A percentile compares a stretch with the other conserved stretches of the same genome.
Conservation (phyloP, 371 early-diverging fungal genomes). For the Mortierella sp. region DNA sequence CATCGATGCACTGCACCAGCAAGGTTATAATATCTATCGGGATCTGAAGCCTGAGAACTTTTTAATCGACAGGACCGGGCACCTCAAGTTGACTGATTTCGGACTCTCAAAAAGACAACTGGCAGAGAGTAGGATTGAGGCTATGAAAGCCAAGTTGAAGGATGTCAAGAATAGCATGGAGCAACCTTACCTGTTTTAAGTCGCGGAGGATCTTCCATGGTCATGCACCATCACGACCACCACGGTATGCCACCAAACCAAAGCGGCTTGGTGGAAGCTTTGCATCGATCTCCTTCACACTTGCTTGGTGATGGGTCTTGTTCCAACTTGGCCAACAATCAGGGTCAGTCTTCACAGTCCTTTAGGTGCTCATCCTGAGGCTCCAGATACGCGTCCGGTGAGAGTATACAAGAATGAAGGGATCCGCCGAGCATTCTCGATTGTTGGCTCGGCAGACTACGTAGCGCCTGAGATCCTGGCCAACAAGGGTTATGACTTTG, state of each 20-base stretch:
- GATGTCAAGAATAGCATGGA: constrained; percentile 58
- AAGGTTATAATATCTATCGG: constrained; percentile 67
- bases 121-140: constrained; percentile 67
- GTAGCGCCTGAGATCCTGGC: constrained; percentile 79
- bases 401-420: constrained; percentile 59
- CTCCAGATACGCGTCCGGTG: constrained; percentile 16
- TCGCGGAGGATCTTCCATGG: constrained; percentile 66
- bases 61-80: constrained; percentile 71
- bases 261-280: constrained; percentile 26
- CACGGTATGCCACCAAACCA: constrained; percentile 35
- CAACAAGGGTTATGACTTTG: constrained; percentile 75
- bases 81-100: constrained; percentile 89
- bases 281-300: constrained; percentile 39
- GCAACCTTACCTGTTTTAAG: constrained; percentile 61
- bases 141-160: constrained; percentile 62
- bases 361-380: too few species aligned
- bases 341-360: too few species aligned
- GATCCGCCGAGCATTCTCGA: constrained; percentile 63
- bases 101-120: constrained; percentile 86
- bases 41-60: constrained; percentile 76
- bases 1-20: constrained; percentile 74
- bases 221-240: constrained; percentile 64
- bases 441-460: constrained; percentile 90
- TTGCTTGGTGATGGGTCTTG: constrained; percentile 28
- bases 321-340: constrained; percentile 16